Percentiles rank a stretch among this genome's conserved stretches.
Evolutionary conservation across 1,284 basidiomycete species (phyloP).

Genomic region (Entoloma clypeatum): DNA sequence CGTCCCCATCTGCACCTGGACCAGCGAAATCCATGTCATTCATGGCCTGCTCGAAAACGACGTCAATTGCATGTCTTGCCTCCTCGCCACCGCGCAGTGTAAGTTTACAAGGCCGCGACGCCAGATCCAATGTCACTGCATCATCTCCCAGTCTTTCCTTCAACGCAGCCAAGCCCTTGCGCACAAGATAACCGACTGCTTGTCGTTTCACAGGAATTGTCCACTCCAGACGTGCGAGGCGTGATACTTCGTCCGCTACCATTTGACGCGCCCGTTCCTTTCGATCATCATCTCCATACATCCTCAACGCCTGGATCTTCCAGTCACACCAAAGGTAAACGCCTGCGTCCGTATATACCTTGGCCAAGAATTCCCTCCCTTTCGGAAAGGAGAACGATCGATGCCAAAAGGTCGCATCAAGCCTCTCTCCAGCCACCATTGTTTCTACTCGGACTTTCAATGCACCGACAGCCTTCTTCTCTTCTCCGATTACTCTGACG

Average conservation of each 20-base stretch:
- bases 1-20: constrained; percentile 14
- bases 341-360: constrained; percentile 32
- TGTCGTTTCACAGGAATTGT: constrained; percentile 32
- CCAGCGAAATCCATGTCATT: constrained; percentile 17
- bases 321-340: constrained; percentile 42
- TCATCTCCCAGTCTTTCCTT: constrained; percentile 49
- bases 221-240: constrained; percentile 38
- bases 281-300: constrained; percentile 37
- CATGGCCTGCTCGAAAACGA: constrained; percentile 40
- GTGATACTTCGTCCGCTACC: constrained; percentile 40
- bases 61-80: constrained; percentile 39
- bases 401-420: constrained; percentile 46
- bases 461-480: constrained; percentile 47
- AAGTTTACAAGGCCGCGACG: constrained; percentile 32
- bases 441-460: constrained; percentile 58
- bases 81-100: constrained; percentile 48
- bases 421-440: constrained; percentile 45
- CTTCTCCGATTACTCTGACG: constrained; percentile 33
- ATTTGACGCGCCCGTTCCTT: constrained; percentile 36
- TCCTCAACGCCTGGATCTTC: constrained; percentile 36
- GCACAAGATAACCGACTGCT: constrained; percentile 46
- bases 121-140: constrained; percentile 39
- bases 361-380: constrained; percentile 32
- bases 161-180: constrained; percentile 41
- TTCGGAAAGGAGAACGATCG: constrained; percentile 29